Evolutionary conservation across 257 asterid genomes (phyloP), one percentile per base, ranked within the genome.

Genomic region (Solanum pinnatisectum): DNA sequence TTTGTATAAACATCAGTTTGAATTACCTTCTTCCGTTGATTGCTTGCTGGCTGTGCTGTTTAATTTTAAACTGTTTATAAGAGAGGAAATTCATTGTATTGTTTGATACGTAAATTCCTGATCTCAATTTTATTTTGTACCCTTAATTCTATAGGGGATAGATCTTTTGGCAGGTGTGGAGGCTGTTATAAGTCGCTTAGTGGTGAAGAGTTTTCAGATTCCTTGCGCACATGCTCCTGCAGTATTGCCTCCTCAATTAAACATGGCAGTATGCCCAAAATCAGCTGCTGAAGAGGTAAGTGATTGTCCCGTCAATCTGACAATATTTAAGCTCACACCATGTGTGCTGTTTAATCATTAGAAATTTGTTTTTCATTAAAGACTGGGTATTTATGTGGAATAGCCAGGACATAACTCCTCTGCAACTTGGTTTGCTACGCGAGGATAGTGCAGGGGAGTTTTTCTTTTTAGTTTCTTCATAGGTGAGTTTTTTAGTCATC

Each of bases 221-320:
- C 99, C 99, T 70, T 96, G 98, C 74, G 99, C 98, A 7, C 99
- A 96, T 88, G 96, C 98, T 82, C 98, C 98, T 72, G 98, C 99
- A 35, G 84, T 95, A 74, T 93, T 91, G 73, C 96, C 98, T 40
- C 88, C 89, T 85, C 93, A 97, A 78, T 65, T 94, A 90, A 91
- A 92, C 86, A 86, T 88, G 49, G 85, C 92, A 10, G 82, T 95
- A 36, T 93, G 93, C 87, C 98, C 98, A 30, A 96, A 94, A 92
- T 92, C 99, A 82, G 96, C 98, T 86, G 96, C 99, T 46, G 98
- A 96, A 91, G 99, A 96, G 99, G 98, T 95, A 71, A 73, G 59
- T 35, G 49, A 10, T 86, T 72, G 56, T 49, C 13, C 27, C 36
- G 11, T 44, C 52, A 70, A 36, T 32, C 42, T 20, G 3, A 37